Conservation (phyloP, 306 rosid genomes). For the Cicer judaicum region DNA sequence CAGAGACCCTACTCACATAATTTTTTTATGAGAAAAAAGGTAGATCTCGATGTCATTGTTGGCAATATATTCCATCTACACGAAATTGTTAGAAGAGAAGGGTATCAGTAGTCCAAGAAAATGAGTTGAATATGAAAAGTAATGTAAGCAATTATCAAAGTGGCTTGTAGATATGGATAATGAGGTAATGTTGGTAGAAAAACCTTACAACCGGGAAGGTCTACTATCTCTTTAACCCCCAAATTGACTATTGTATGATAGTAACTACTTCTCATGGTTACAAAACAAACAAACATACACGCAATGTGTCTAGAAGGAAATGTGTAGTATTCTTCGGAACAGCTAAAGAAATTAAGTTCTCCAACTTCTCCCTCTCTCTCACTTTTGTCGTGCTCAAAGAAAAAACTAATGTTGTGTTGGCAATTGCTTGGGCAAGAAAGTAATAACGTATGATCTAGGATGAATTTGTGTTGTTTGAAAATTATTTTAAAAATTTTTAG, state of each 20-base stretch:
- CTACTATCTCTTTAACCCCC: slow-evolving; percentile 53
- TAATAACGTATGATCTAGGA: too few species aligned
- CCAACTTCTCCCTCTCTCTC: too few species aligned
- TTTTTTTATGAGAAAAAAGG: too few species aligned
- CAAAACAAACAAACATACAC: slow-evolving; percentile 20
- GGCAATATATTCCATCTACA: slow-evolving; percentile 42
- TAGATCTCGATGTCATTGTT: slow-evolving; percentile 26
- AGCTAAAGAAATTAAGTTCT: too few species aligned
- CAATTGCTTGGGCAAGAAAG: too few species aligned
- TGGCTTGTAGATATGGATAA: slow-evolving; percentile 53
- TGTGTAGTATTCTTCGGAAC: not conserved
- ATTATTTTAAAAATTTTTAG: too few species aligned
- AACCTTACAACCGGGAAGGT: slow-evolving; percentile 22
- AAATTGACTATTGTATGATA: slow-evolving; percentile 50
- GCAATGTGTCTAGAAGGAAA: slow-evolving; percentile 41
- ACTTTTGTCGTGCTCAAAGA: too few species aligned
- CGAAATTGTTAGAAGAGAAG: slow-evolving; percentile 35
- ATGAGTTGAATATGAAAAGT: slow-evolving; percentile 15
- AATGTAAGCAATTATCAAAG: not conserved
- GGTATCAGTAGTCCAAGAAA: slow-evolving; percentile 22
- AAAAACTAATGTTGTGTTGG: too few species aligned
- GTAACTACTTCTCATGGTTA: slow-evolving; percentile 39
- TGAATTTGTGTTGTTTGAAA: too few species aligned
- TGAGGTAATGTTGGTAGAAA: slow-evolving; percentile 56
- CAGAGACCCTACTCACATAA: too few species aligned